Evolutionary conservation across 371 early-diverging fungal species (phyloP).

Genomic region (Phascolomyces articulosus): DNA sequence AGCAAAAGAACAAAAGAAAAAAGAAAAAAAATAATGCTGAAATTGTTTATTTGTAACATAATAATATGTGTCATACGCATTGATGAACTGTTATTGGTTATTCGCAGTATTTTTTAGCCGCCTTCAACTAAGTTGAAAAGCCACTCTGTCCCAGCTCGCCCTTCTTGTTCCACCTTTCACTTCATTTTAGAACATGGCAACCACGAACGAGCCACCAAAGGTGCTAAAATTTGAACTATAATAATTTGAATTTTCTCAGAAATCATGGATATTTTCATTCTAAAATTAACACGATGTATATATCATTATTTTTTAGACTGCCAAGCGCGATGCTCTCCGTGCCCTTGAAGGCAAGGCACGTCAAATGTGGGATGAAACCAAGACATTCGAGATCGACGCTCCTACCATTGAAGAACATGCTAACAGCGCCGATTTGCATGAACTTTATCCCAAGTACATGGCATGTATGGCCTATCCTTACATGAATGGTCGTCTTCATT

Average conservation of each 20-base stretch:
- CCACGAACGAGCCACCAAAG: conserved; percentile 17
- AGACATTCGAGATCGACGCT: conserved; percentile 87
- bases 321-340: conserved; percentile 85
- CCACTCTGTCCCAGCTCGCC: neutral
- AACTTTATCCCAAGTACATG: conserved; percentile 90
- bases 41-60: no score
- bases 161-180: neutral
- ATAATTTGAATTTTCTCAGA: neutral
- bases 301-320: conserved; percentile 51
- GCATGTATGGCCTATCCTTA: conserved; percentile 99
- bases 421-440: conserved; percentile 59
- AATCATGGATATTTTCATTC: neutral
- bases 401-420: conserved; percentile 72
- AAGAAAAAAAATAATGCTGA: no score
- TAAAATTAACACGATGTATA: neutral
- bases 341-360: conserved; percentile 82
- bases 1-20: no score
- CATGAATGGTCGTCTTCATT: conserved; percentile 99
- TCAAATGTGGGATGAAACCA: conserved; percentile 77
- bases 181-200: conserved; percentile 7
- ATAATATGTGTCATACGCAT: neutral
- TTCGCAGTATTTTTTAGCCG: neutral
- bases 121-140: neutral
- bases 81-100: neutral
- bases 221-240: neutral